Evolutionary conservation across 805 yeast genomes (phyloP), one percentile per base, ranked within the genome.

Genomic region (Candida hungchunana): DNA sequence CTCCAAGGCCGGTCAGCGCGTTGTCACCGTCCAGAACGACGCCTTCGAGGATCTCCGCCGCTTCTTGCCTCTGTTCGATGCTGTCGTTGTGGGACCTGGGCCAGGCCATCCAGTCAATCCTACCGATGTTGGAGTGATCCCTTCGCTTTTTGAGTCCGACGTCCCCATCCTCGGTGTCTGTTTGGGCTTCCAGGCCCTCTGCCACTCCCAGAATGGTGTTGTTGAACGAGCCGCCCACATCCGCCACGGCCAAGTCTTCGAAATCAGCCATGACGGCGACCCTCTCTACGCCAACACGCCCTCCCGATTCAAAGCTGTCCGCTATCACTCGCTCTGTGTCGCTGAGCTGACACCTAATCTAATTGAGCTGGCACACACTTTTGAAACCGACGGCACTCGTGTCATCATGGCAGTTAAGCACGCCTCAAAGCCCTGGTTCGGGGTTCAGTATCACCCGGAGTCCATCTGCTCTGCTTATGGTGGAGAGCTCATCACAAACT

Each of bases 371-470:
- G 94, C 93, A 0, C 62, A 63, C 42, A 74, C 89, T 25, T 55
- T 64, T 9, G 60, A 50, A 18, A 10, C 26, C 23, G 66, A 65
- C 4, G 57, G 44, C 21, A 27, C 38, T 2, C 51, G 53, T 26
- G 61, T 82, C 5, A 55, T 86, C 20, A 93, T 93, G 99, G 96
- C 95, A 1, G 93, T 73, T 0, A 71, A 64, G 51, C 89, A 85
- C 51, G 46, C 32, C 0, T 14, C 24, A 0, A 59, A 63, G 15
- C 97, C 97, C 0, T 83, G 82, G 63, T 90, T 68, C 56, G 98
- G 96, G 1, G 97, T 93, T 3, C 99, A 93, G 53, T 94, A 89
- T 53, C 99, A 93, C 53, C 98, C 98, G 0, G 99, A 93, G 53
- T 87, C 96, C 1, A 77, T 90, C 26, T 86, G 96, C 49, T 87